A percentile compares a stretch with the other conserved stretches of the same genome.
Conservation (phyloP, 768 basidiomycete genomes). For the Crucibulum laeve region DNA sequence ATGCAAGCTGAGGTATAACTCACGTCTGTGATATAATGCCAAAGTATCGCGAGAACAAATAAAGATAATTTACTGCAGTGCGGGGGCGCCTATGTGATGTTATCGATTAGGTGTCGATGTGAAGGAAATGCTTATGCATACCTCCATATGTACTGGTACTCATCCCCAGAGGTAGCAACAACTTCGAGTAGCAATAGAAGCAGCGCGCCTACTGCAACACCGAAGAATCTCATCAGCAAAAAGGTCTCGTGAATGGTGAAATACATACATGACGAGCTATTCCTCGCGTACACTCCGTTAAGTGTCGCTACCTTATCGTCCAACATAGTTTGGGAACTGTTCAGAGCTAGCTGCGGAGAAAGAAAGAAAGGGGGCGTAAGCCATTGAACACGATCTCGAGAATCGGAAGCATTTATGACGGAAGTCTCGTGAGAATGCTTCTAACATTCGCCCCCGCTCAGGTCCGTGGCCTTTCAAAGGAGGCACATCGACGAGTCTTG, state of each 20-base stretch:
- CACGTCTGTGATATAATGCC: constrained; percentile 1
- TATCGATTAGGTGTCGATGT: not conserved
- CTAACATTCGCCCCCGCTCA: too few relatives aligned
- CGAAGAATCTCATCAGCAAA: not conserved
- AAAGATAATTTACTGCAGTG: not conserved
- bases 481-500: too few relatives aligned
- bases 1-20: not conserved
- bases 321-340: too few relatives aligned
- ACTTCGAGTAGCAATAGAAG: constrained; percentile 1
- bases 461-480: too few relatives aligned
- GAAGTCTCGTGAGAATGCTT: too few relatives aligned
- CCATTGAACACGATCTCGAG: too few relatives aligned
- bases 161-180: not conserved
- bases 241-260: not conserved
- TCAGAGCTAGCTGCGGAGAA: too few relatives aligned
- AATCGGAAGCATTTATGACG: too few relatives aligned
- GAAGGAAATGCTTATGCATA: not conserved
- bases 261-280: constrained; percentile 1
- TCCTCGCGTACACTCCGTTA: constrained; percentile 1
- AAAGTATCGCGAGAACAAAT: constrained; percentile 4
- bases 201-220: not conserved
- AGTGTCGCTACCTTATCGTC: too few relatives aligned
- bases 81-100: not conserved
- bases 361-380: too few relatives aligned
- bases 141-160: constrained; percentile 4